Percentiles rank a stretch among this genome's conserved stretches.
phyloP scores from a whole-genome alignment of 192 early-diverging fungal genomes.

The Coemansia erecta region DNA sequence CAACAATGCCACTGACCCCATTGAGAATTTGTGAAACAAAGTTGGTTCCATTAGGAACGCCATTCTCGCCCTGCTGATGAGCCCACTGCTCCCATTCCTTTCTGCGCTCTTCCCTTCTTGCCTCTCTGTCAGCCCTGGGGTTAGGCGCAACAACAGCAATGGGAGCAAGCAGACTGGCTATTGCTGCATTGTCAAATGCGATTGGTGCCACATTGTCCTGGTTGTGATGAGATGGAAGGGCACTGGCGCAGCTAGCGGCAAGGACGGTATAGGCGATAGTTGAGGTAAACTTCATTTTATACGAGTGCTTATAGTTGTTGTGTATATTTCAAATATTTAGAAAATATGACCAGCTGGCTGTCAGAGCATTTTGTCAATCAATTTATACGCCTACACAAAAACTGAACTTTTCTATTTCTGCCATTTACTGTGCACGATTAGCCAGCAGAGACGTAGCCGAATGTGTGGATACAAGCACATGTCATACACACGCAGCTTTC shows the following conservation, averaged over 20 bases:
- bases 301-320: background rate
- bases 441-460: too few species aligned
- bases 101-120: conserved; percentile 41
- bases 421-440: too few species aligned
- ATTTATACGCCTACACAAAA: too few species aligned
- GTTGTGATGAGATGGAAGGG: conserved; percentile 24
- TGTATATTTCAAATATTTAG: background rate
- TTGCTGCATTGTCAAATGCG: conserved; percentile 18
- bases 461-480: too few species aligned
- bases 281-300: conserved; percentile 26
- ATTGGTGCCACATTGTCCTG: conserved; percentile 15
- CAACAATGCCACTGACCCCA: conserved; percentile 52
- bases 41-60: conserved; percentile 40
- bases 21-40: conserved; percentile 41
- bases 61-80: conserved; percentile 34
- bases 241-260: conserved; percentile 15
- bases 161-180: background rate
- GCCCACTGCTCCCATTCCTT: conserved; percentile 51
- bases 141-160: background rate
- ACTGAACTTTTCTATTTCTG: too few species aligned
- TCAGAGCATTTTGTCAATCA: background rate
- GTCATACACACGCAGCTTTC: too few species aligned
- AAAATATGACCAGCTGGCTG: background rate
- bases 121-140: conserved; percentile 26
- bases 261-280: conserved; percentile 15